Evolutionary conservation across 306 rosid genomes (phyloP), one percentile per base, ranked within the genome.

Genomic region (Inga laurina): DNA sequence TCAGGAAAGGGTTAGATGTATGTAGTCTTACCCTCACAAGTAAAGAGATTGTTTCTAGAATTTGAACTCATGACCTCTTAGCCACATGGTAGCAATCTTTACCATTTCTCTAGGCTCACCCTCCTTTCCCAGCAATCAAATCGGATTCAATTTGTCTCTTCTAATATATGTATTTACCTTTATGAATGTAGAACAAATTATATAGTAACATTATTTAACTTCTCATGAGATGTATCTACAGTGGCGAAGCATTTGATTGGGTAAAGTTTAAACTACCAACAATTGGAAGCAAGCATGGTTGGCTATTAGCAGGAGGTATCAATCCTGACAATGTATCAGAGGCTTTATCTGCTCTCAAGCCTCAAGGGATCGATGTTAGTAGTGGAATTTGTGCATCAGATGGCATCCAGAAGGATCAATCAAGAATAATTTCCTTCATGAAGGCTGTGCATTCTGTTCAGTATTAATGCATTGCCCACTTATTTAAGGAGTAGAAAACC

Each of bases 271-370:
- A 87, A 86, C 85, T 87, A 74, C 97, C 98, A 48, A 77, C 70
- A 72, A 87, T 88, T 79, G 82, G 85, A 83, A 92, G 99, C 92
- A 96, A 92, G 80, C 52, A 91, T 18, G 99, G 98, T n/a, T 93
- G 98, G 98, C 97, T 95, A 69, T 86, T 93, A 84, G 98, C 98
- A 13, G 98, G 98, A 89, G 98, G 97, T 65, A 88, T 95, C 83
- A 88, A 82, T 79, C 93, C 97, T 2, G 85, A 87, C 54, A 93
- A 95, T 77, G 93, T 90, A n/a, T 71, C 75, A 59, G 93, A 87
- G 84, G 95, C 97, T 88, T 71, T 94, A 74, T 86, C 89, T 46
- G 76, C 85, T 57, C 97, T 94, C 66, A 90, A 86, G 57, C 97
- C 98, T 18, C 89, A 88, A 72, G 99, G 99, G 22, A 88, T 92